Base-by-base conservation (phyloP, 106 monocot species). In the Acorus calamus region DNA sequence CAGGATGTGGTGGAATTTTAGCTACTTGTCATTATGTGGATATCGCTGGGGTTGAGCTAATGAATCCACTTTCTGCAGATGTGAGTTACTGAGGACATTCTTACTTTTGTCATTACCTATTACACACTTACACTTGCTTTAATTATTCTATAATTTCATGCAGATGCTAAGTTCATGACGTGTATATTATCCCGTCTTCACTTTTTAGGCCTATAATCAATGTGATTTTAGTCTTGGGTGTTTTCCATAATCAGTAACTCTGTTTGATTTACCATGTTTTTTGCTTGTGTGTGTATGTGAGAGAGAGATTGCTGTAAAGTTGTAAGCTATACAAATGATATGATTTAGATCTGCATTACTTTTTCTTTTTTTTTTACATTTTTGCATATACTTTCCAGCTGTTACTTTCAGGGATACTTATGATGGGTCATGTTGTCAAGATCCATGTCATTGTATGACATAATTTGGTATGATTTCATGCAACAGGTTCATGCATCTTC, bases 1-100 rank as follows among this genome's bases (percentile, higher is more conserved):
- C 94, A 57, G 94, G 94, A 44, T 94, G 94, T 80, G 90, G 94
- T 74, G 94, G 94, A 59, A 66, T 94, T 44, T 65, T 94, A 53
- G 79, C 90, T 57, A 68, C 68, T 28, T 82, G 90, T 53, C 94
- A 96, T 75, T 90, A 77, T 66, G 49, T 91, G 61, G 94, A 96
- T 71, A 79, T 90, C 79, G 94, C 90, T 84, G 94, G 94, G 14
- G 67, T 87, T 67, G 82, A 91, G 56, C 76, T 96, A 66, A 66
- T 80, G 50, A 77, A 96, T 67, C 90, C 90, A 51, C 84, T 96
- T 61, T 83, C 90, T 68, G 79, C 87, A 67, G 82, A 91, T 84
- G 94, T 91, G 83, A 87, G 82, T 49, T 61, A 10, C 51, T 47
- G 2, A 42, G 46, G 12, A 14, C 28, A 28, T 28, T 28, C 14